Percentiles rank a stretch among this genome's conserved stretches.
Evolutionary conservation across 345 rosid genomes (phyloP).

Genomic region (Excoecaria agallocha): DNA sequence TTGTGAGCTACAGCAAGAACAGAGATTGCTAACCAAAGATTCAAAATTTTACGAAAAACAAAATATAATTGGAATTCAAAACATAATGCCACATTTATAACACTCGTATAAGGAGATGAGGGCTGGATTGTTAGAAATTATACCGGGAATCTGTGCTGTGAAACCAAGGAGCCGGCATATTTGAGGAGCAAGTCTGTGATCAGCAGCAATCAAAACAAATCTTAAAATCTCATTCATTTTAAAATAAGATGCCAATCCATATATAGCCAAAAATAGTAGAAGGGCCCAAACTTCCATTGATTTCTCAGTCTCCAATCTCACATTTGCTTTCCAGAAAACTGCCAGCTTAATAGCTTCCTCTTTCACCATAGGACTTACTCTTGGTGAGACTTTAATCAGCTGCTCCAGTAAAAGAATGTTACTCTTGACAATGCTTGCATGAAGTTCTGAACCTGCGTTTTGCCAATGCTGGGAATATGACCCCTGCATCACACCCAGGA

Average conservation of each 20-base stretch:
- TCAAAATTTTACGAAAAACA: too few relatives aligned
- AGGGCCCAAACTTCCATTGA: conserved; percentile 30
- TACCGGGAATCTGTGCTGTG: conserved; percentile 27
- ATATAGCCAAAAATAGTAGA: conserved; percentile 39
- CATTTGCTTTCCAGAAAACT: conserved; percentile 30
- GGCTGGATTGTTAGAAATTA: background rate
- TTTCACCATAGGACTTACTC: conserved; percentile 25
- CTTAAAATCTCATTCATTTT: conserved; percentile 25
- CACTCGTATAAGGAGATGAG: background rate
- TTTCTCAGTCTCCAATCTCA: conserved; percentile 23
- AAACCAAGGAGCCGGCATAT: conserved; percentile 34
- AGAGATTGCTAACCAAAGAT: too few relatives aligned
- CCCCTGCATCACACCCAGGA: conserved; percentile 33
- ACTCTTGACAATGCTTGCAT: conserved; percentile 20
- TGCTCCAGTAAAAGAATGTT: conserved; percentile 32
- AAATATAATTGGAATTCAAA: too few relatives aligned
- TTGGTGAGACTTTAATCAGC: conserved; percentile 26
- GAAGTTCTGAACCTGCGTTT: conserved; percentile 11
- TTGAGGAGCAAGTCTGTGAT: conserved; percentile 28
- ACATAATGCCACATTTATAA: too few relatives aligned
- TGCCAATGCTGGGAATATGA: conserved; percentile 11
- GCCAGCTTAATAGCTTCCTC: conserved; percentile 32
- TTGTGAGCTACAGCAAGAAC: too few relatives aligned
- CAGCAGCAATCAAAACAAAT: conserved; percentile 21
- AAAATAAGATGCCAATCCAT: conserved; percentile 27